Evolutionary conservation across 371 early-diverging fungal genomes (phyloP).

Genomic region (Mortierella sp.): DNA sequence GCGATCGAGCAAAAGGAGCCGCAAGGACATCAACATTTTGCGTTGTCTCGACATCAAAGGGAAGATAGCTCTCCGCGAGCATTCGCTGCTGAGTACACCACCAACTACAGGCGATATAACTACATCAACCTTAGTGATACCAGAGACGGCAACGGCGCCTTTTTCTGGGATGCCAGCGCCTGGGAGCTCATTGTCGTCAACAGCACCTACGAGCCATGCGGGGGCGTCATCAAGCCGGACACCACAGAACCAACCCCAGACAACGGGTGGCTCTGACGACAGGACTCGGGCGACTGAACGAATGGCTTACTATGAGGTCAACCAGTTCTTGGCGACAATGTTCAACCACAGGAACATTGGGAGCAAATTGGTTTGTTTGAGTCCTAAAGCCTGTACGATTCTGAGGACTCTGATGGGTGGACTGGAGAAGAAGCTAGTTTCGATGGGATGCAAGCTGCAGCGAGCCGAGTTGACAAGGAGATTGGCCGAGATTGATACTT

Average conservation of each 20-base stretch:
- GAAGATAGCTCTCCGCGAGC: background rate
- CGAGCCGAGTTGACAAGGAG: slow-evolving; percentile 27
- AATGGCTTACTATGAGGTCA: slow-evolving; percentile 39
- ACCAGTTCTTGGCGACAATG: slow-evolving; percentile 27
- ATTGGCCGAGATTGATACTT: slow-evolving; percentile 13
- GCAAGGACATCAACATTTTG: background rate
- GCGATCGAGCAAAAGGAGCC: background rate
- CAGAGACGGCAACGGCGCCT: background rate
- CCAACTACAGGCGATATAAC: background rate
- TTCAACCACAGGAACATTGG: slow-evolving; percentile 16
- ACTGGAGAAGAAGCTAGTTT: slow-evolving; percentile 33
- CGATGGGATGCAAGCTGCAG: slow-evolving; percentile 49
- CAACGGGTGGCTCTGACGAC: background rate
- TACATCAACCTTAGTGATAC: background rate
- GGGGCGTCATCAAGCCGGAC: background rate
- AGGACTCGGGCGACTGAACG: background rate
- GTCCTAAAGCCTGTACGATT: slow-evolving; percentile 29
- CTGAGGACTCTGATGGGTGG: slow-evolving; percentile 32
- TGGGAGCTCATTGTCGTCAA: background rate
- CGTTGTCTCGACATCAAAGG: background rate
- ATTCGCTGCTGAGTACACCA: background rate
- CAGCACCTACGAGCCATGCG: no score
- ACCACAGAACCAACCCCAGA: background rate
- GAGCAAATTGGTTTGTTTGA: background rate
- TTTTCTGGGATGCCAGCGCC: background rate